A percentile compares a stretch with the other conserved stretches of the same genome.
Conservation (phyloP, 2,329 filamentous ascomycete species). For the Fusarium drepaniforme region DNA sequence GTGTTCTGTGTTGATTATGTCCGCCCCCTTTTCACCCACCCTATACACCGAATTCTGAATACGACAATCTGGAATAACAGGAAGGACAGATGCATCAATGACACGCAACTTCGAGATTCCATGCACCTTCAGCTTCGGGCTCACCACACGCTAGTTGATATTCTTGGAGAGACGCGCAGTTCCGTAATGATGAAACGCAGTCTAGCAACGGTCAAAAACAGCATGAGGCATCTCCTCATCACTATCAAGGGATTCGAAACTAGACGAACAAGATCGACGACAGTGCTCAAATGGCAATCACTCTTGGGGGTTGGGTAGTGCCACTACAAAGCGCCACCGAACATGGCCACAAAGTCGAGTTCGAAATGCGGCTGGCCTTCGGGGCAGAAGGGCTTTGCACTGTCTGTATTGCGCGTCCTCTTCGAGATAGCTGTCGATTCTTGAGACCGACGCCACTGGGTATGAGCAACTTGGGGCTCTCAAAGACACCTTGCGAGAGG, state of each 20-base stretch:
- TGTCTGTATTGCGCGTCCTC: constrained; percentile 60
- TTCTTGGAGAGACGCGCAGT: constrained; percentile 64
- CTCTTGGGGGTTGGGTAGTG: constrained; percentile 55
- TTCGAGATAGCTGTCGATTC: constrained; percentile 65
- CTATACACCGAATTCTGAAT: constrained; percentile 73
- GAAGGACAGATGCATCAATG: constrained; percentile 51
- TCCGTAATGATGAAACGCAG: constrained; percentile 70
- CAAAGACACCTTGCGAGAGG: constrained; percentile 66
- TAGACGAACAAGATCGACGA: constrained; percentile 65
- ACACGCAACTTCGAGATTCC: constrained; percentile 29
- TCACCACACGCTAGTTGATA: constrained; percentile 49
- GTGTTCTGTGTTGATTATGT: constrained; percentile 4
- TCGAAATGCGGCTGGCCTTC: constrained; percentile 71
- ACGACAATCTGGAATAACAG: constrained; percentile 67
- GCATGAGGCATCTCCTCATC: constrained; percentile 68
- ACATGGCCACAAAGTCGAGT: constrained; percentile 72
- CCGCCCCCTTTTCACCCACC: constrained; percentile 64
- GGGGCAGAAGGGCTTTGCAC: constrained; percentile 61
- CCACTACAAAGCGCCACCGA: constrained; percentile 62
- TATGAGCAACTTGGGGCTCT: constrained; percentile 74
- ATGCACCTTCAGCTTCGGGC: constrained; percentile 25
- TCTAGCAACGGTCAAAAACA: constrained; percentile 70
- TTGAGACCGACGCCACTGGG: constrained; percentile 71
- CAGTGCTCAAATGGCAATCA: constrained; percentile 68
- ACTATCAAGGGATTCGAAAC: no score